Conservation (phyloP, 108 stramenopile species). For the Parmales sp. region DNA sequence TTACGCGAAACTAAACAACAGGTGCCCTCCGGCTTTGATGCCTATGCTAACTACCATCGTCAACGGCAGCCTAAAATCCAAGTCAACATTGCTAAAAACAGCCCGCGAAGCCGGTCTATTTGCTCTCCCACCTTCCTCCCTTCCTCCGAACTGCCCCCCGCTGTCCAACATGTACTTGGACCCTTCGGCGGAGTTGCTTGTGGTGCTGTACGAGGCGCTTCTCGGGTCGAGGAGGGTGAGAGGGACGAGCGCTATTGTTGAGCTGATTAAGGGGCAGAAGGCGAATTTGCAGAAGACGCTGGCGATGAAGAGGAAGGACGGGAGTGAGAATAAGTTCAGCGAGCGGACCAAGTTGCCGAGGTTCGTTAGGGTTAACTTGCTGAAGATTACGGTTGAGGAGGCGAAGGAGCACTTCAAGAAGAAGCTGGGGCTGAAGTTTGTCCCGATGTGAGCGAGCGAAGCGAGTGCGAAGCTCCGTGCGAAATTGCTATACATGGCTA, state of each 20-base stretch:
- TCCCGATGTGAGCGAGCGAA: not conserved
- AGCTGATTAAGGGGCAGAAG: not conserved
- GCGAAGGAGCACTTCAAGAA: not conserved
- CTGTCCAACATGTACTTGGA: too few species aligned
- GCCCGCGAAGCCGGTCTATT: too few species aligned
- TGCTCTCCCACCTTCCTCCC: too few species aligned
- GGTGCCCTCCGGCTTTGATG: too few species aligned
- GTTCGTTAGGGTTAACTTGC: not conserved
- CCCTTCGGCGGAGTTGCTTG: conserved; percentile 3
- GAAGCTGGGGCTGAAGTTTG: not conserved
- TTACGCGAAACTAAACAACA: too few species aligned
- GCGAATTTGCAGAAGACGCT: not conserved
- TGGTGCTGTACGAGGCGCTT: not conserved
- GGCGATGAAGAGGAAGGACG: not conserved
- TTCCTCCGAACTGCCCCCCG: too few species aligned
- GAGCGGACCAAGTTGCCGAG: not conserved
- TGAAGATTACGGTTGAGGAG: not conserved
- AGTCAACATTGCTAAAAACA: too few species aligned
- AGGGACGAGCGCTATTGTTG: not conserved
- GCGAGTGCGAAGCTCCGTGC: too few species aligned
- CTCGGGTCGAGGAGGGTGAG: not conserved
- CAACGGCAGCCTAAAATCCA: too few species aligned
- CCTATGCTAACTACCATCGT: too few species aligned
- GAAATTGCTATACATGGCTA: too few species aligned
- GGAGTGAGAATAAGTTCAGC: not conserved